phyloP scores from a whole-genome alignment of 257 asterid species.

The Salvia rosmarinus region DNA sequence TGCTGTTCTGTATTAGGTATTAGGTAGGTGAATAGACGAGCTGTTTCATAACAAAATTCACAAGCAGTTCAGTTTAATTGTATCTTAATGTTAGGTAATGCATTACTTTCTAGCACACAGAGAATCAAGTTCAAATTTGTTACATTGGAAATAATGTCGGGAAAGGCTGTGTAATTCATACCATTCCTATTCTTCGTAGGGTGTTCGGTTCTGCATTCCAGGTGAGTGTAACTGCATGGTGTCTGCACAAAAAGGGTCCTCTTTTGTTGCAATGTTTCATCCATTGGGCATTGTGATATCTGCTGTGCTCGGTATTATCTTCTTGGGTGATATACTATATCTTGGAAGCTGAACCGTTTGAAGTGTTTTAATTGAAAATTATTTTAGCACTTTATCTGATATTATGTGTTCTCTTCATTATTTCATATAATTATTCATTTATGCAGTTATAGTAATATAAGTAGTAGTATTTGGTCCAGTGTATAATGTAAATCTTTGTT shows the following conservation, averaged over 20 bases:
- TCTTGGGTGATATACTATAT: slow-evolving; percentile 66
- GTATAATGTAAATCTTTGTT: no score
- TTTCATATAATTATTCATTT: not conserved
- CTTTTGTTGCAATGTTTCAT: slow-evolving; percentile 86
- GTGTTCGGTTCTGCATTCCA: slow-evolving; percentile 87
- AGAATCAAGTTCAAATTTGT: not conserved
- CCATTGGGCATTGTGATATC: slow-evolving; percentile 80
- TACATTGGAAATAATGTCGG: not conserved
- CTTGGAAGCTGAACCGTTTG: slow-evolving; percentile 68
- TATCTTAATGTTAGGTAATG: not conserved
- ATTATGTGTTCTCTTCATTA: not conserved
- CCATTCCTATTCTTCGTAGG: slow-evolving; percentile 42
- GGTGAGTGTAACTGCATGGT: slow-evolving; percentile 73
- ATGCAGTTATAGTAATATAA: not conserved
- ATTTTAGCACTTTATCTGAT: not conserved
- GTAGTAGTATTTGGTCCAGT: slow-evolving; percentile 2
- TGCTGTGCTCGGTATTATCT: slow-evolving; percentile 56
- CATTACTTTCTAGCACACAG: not conserved
- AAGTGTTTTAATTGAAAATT: not conserved
- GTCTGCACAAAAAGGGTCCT: slow-evolving; percentile 75
- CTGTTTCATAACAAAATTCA: not conserved
- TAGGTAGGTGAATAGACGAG: slow-evolving; percentile 54
- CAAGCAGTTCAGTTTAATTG: not conserved
- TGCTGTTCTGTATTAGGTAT: slow-evolving; percentile 77
- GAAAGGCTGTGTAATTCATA: slow-evolving; percentile 1